These are phyloP conservation scores for Cladosporium sp. DNA, from an alignment of 2,329 filamentous ascomycete species.

Conservation along the genomic window DNA sequence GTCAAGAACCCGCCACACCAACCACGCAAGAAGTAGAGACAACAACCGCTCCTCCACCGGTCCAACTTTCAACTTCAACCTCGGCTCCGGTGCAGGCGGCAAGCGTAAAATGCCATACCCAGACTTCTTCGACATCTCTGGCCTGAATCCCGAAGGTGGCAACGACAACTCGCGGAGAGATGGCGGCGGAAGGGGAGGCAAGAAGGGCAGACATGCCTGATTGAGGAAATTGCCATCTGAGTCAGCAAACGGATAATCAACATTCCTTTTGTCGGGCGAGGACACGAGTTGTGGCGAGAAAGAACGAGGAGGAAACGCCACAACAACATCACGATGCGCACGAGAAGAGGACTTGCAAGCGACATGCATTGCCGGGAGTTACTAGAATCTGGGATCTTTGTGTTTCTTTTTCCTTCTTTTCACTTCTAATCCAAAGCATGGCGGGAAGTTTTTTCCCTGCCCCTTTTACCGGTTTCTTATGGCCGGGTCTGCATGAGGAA, in stretches of 20 bases:
- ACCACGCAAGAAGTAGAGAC: constrained; percentile 32
- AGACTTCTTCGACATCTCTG: constrained; percentile 73
- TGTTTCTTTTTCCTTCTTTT: not conserved
- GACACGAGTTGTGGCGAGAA: not conserved
- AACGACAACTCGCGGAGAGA: constrained; percentile 53
- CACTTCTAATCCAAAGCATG: not conserved
- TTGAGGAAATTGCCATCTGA: not conserved
- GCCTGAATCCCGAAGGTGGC: constrained; percentile 58
- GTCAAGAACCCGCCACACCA: constrained; percentile 36
- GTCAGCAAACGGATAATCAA: not conserved
- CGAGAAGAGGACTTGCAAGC: constrained; percentile 10
- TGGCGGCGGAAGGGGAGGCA: constrained; percentile 36
- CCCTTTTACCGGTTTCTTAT: constrained; percentile 2
- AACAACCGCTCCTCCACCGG: constrained; percentile 13
- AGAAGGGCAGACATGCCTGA: constrained; percentile 40
- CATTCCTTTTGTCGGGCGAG: not conserved
- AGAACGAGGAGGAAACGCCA: not conserved
- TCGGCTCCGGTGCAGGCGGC: constrained; percentile 67
- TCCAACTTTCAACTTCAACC: constrained; percentile 43
- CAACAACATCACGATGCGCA: constrained; percentile 6
- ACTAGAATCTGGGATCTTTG: not conserved
- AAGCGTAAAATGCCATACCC: constrained; percentile 74
- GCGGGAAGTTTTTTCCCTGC: not conserved
- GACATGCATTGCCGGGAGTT: constrained; percentile 12
- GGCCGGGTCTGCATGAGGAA: not conserved